Evolutionary conservation across 225 moss, liverwort and hornwort genomes (phyloP), one percentile per base, ranked within the genome.

Genomic region (Thuidium tamariscinum): DNA sequence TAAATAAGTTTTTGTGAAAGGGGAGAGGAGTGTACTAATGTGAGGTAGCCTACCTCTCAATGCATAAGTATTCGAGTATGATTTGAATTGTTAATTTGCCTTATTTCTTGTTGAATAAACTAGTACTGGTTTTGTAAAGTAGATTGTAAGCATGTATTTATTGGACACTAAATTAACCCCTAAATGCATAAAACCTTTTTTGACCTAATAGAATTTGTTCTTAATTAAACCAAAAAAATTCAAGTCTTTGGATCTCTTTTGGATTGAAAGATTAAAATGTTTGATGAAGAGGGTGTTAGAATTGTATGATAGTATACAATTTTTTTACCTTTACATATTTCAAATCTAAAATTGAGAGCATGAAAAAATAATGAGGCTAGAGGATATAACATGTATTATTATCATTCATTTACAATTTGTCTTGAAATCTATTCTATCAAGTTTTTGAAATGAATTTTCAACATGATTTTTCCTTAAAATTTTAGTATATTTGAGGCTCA

Each of bases 331-430:
- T 2, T 23, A 14, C 4, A 69, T 25, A 21, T 13, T 4, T n/a
- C n/a, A 25, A 23, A 13, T 14, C 4, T 25, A 14, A 68, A 39
- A 39, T 23, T 39, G 13, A 68, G 13, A 4, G 37, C 4, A 68
- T 39, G 7, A 39, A 39, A 8, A 68, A 67, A 39, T 2, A 8
- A 41, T 14, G 41, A 68, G 7, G 4, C 8, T 2, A 5, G 4
- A 69, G 8, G 8, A 41, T 1, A 25, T 25, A 5, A 14, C 1
- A 25, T 23, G 4, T 8, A 39, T 2, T 25, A 41, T 0, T 0
- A 1, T 41, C 14, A 4, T 69, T 1, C 5, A 25, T 25, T 39
- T 41, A 69, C 0, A 2, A 1, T 0, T 67, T n/a, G n/a, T 37
- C 1, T 34, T 13, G 37, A 67, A 67, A 7, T 22, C 67, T 37